Evolutionary conservation across 2,329 filamentous ascomycete species (phyloP), one percentile per base, ranked within the genome.

Genomic region (Alternaria panax): DNA sequence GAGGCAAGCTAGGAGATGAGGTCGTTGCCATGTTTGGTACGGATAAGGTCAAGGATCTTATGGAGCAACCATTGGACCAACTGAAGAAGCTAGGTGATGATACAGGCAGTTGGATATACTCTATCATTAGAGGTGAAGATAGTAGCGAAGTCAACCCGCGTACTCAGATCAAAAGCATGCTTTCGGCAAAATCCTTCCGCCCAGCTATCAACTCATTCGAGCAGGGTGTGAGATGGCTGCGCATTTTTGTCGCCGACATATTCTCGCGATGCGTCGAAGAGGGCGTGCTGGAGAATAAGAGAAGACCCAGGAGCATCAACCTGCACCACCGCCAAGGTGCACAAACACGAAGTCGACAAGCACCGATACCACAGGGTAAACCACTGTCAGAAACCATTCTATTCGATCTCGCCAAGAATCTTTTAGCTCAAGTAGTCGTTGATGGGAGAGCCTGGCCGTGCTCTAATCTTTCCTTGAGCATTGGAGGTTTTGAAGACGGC

Each of bases 101-200:
- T 43, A 95, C 91, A 0, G 94, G 92, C 1, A 83, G 85, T 4
- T 97, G 93, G 93, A 83, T 98, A 11, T 90, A 96, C 79, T 88
- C 90, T 54, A 90, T 90, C 11, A 90, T 98, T 53, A 88, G 95
- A 11, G 95, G 95, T 1, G 87, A 93, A 61, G 95, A 99, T 76
- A 82, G 83, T 50, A 95, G 90, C 69, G 93, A 97, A 77, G 92
- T 99, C 66, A 97, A 92, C 72, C 87, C 92, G 27, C 85, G 94
- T 51, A 97, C 93, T 1, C 92, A 95, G 72, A 97, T 97, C 81
- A 97, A 98, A 77, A 95, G 91, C 16, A 98, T 99, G 93, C 83
- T 98, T 14, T 97, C 93, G 1, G 93, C 95, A 20, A 99, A 99
- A 75, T 96, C 93, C 0, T 99, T 99, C 72, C 86, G 92, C 25